Evolutionary conservation across 2,329 filamentous ascomycete species (phyloP).

Genomic region (Xylariaceae sp.): DNA sequence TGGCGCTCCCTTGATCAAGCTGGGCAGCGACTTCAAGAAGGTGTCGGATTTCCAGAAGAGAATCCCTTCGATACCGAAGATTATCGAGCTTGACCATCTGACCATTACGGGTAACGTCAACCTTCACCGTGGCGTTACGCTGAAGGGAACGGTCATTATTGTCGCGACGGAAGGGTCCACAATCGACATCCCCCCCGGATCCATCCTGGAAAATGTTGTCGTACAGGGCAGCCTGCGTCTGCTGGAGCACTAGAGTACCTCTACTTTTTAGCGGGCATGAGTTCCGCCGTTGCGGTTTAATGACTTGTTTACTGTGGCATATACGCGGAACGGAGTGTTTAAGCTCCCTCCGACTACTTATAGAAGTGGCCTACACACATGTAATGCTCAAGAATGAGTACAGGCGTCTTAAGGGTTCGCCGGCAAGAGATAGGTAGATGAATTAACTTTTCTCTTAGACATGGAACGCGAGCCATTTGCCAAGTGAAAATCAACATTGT

Average conservation of each 20-base stretch:
- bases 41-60: slow-evolving; percentile 93
- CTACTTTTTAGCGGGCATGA: no score
- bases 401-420: slow-evolving; percentile 6
- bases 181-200: slow-evolving; percentile 95
- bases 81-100: slow-evolving; percentile 88
- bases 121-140: slow-evolving; percentile 87
- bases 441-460: background rate
- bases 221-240: slow-evolving; percentile 91
- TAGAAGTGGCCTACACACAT: slow-evolving; percentile 15
- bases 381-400: slow-evolving; percentile 13
- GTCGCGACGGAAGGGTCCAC: slow-evolving; percentile 97
- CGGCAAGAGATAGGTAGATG: slow-evolving; percentile 10
- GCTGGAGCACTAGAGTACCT: slow-evolving; percentile 57
- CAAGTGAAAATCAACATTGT: no score
- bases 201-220: slow-evolving; percentile 96
- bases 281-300: no score
- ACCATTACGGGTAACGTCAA: slow-evolving; percentile 98
- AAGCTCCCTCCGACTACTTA: slow-evolving; percentile 8
- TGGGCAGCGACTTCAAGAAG: slow-evolving; percentile 99
- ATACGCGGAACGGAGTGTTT: slow-evolving; percentile 3
- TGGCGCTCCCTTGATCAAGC: slow-evolving; percentile 96
- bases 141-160: slow-evolving; percentile 99
- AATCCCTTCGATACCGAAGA: slow-evolving; percentile 84
- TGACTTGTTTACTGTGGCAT: background rate
- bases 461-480: background rate